Evolutionary conservation across 305 asterid genomes (phyloP), one percentile per base, ranked within the genome.

Genomic region (Plantago coronopus): DNA sequence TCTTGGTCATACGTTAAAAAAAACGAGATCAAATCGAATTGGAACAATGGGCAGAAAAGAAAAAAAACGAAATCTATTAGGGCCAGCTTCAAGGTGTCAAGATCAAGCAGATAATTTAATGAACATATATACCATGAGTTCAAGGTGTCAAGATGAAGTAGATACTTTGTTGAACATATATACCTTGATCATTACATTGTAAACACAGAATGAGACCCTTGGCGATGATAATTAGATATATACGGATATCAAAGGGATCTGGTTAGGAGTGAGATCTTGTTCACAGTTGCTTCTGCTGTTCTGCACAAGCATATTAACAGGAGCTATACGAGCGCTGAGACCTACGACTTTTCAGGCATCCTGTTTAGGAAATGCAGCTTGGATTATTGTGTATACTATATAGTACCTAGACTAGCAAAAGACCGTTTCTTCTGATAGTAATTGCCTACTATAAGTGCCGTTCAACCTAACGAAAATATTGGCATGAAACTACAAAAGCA

Each of bases 271-370:
- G 15, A 17, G n/a, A 4, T 17, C 14, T 37, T 14, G 58, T 25
- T 6, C 40, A 53, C 20, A 51, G 9, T 22, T 18, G 18, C 57
- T 51, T 51, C 7, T 7, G 5, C 34, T n/a, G n/a, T 50, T 27
- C 31, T 27, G 40, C 40, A 9, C 10, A 51, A 14, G 27, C 21
- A 14, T 13, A 7, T 53, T 22, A 48, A 48, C 37, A 18, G 61
- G 44, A 6, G 37, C 42, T 51, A 17, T 62, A 17, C 2, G 38
- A n/a, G n/a, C 37, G 12, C 54, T 66, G 38, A 43, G 61, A 51
- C 62, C 64, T 21, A 50, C 64, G 61, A 53, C 18, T 62, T 57
- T 70, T 73, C 69, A 74, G 48, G 43, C 63, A 15, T 66, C 80
- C 78, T 79, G 80, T 69, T 56, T 62, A 50, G 69, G 59, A 68